Percentiles rank a stretch among this genome's conserved stretches.
phyloP scores from a whole-genome alignment of 1,139 yeast species.

The Scheffersomyces quercinus region DNA sequence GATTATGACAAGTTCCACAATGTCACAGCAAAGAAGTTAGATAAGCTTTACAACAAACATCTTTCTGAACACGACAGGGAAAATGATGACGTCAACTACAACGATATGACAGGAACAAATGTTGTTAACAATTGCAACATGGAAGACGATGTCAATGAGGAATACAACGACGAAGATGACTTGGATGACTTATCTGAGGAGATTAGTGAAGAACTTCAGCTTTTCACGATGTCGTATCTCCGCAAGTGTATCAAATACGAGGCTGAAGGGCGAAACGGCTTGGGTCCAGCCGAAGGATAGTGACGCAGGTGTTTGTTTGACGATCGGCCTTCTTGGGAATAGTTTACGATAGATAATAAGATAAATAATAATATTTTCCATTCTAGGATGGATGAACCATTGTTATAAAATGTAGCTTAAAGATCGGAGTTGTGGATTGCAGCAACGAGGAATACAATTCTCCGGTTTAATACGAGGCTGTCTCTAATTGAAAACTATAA shows the following conservation, averaged over 20 bases:
- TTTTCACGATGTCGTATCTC: conserved; percentile 30
- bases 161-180: conserved; percentile 10
- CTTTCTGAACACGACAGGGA: conserved; percentile 11
- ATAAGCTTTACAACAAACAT: conserved; percentile 22
- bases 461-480: too few relatives aligned
- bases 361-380: too few relatives aligned
- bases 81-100: conserved; percentile 8
- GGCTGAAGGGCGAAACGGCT: conserved; percentile 1
- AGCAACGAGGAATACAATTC: too few relatives aligned
- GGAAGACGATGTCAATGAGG: conserved; percentile 6
- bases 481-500: too few relatives aligned
- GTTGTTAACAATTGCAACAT: background rate
- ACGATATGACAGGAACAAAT: conserved; percentile 1
- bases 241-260: conserved; percentile 30
- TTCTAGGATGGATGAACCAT: too few relatives aligned
- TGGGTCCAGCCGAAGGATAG: background rate
- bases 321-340: too few relatives aligned
- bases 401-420: too few relatives aligned
- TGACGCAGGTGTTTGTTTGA: background rate
- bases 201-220: conserved; percentile 26
- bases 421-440: too few relatives aligned
- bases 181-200: conserved; percentile 9
- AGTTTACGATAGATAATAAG: too few relatives aligned
- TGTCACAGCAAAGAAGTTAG: conserved; percentile 24
- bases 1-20: conserved; percentile 31